These are phyloP conservation scores for Prosopis cineraria DNA, from an alignment of 306 rosid genomes.

Conservation along the genomic window DNA sequence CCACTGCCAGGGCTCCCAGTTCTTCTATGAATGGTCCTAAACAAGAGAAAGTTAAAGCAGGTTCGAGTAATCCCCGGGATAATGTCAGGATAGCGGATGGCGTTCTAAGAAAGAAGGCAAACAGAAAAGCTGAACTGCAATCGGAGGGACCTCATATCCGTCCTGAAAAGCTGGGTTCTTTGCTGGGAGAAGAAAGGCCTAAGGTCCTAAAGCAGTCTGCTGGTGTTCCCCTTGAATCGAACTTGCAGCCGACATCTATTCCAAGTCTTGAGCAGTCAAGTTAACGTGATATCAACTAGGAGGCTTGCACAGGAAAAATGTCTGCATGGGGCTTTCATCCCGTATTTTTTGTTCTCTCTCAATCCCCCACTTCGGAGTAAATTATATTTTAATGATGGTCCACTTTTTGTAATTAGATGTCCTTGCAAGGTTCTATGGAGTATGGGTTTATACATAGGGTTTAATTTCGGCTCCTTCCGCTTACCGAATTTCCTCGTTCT, in stretches of 20 bases:
- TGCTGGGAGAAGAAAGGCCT: constrained; percentile 71
- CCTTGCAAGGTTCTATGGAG: constrained; percentile 43
- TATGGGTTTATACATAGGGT: constrained; percentile 33
- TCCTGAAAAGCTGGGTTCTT: constrained; percentile 55
- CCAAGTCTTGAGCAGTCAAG: constrained; percentile 84
- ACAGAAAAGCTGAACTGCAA: constrained; percentile 77
- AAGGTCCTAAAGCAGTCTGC: constrained; percentile 64
- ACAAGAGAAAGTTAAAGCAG: constrained; percentile 77
- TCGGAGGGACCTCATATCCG: constrained; percentile 58
- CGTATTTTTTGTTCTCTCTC: constrained; percentile 14
- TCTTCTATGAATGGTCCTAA: constrained; percentile 56
- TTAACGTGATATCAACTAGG: constrained; percentile 63
- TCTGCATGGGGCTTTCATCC: constrained; percentile 21
- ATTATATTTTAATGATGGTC: constrained; percentile 40
- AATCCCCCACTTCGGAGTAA: neutral
- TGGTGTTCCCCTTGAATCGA: constrained; percentile 57
- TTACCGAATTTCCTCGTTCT: too few relatives aligned
- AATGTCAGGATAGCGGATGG: constrained; percentile 65
- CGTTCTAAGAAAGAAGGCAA: constrained; percentile 63
- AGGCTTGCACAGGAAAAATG: constrained; percentile 37
- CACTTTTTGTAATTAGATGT: constrained; percentile 74
- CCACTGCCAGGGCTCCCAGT: constrained; percentile 55
- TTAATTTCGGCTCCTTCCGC: too few relatives aligned
- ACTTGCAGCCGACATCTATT: constrained; percentile 57
- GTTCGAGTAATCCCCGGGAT: constrained; percentile 58